These are phyloP conservation scores for Coleophoma crateriformis DNA, from an alignment of 2,329 filamentous ascomycete genomes.

Conservation along the genomic window DNA sequence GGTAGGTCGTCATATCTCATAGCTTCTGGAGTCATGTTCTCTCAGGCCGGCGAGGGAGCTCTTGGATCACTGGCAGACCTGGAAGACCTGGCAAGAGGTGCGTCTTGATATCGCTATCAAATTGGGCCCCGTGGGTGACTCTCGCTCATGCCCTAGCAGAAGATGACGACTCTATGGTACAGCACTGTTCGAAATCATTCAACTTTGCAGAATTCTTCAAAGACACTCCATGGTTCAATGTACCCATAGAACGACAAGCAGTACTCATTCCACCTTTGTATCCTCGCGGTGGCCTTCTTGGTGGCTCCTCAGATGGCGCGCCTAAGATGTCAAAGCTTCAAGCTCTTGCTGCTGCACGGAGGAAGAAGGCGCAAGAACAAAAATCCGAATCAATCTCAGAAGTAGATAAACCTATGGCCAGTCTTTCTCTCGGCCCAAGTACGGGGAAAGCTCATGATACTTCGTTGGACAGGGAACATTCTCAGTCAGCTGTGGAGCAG, in stretches of 20 bases:
- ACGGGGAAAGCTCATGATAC: background rate
- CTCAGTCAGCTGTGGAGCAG: background rate
- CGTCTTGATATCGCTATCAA: slow-evolving; percentile 6
- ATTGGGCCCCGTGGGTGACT: background rate
- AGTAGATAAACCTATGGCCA: slow-evolving; percentile 21
- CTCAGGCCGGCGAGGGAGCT: background rate
- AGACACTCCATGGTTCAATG: slow-evolving; percentile 79
- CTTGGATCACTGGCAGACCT: background rate
- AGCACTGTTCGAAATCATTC: slow-evolving; percentile 24
- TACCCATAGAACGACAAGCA: slow-evolving; percentile 61
- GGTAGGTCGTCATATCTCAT: slow-evolving; percentile 21
- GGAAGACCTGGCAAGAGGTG: slow-evolving; percentile 15
- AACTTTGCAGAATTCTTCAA: slow-evolving; percentile 62
- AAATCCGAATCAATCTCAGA: slow-evolving; percentile 18
- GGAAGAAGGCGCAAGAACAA: slow-evolving; percentile 72
- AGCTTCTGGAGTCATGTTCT: slow-evolving; percentile 4
- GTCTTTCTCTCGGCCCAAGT: slow-evolving; percentile 9
- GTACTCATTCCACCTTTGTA: slow-evolving; percentile 56
- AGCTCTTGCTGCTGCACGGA: slow-evolving; percentile 78
- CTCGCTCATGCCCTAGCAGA: background rate
- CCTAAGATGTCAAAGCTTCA: slow-evolving; percentile 86
- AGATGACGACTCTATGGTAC: too few relatives aligned
- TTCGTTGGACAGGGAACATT: background rate
- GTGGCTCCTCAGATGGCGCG: slow-evolving; percentile 61
- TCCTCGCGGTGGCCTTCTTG: slow-evolving; percentile 65